phyloP scores from a whole-genome alignment of 2,329 filamentous ascomycete species.

The Fusarium avenaceum region DNA sequence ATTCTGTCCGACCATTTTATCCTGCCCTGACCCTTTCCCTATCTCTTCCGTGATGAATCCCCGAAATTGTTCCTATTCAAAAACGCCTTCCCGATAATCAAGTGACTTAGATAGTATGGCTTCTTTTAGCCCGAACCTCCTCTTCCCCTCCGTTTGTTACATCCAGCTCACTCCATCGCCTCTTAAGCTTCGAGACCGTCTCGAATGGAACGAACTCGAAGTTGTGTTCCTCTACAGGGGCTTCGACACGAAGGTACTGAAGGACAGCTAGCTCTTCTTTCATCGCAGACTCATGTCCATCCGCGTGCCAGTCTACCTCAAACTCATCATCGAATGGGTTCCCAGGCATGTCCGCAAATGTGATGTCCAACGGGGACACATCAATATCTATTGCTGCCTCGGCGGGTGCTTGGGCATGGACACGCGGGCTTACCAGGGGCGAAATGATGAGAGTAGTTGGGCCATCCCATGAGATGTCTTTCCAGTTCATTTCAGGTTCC shows the following conservation, averaged over 20 bases:
- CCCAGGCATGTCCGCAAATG: background rate
- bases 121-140: background rate
- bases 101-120: background rate
- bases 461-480: background rate
- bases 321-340: background rate
- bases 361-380: background rate
- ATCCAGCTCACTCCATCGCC: background rate
- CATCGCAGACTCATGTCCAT: background rate
- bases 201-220: background rate
- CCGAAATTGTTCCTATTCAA: background rate
- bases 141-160: background rate
- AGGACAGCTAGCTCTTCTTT: background rate
- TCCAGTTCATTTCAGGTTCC: conserved; percentile 11
- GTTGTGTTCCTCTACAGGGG: background rate
- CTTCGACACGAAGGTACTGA: background rate
- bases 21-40: background rate
- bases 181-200: background rate
- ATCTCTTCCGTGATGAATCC: background rate
- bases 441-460: background rate
- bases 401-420: background rate
- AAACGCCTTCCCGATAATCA: background rate
- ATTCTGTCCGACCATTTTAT: background rate
- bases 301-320: background rate
- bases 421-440: background rate
- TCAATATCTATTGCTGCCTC: background rate